A percentile compares a stretch with the other conserved stretches of the same genome.
phyloP scores from a whole-genome alignment of 441 rosid genomes.

The Aleurites moluccanus region DNA sequence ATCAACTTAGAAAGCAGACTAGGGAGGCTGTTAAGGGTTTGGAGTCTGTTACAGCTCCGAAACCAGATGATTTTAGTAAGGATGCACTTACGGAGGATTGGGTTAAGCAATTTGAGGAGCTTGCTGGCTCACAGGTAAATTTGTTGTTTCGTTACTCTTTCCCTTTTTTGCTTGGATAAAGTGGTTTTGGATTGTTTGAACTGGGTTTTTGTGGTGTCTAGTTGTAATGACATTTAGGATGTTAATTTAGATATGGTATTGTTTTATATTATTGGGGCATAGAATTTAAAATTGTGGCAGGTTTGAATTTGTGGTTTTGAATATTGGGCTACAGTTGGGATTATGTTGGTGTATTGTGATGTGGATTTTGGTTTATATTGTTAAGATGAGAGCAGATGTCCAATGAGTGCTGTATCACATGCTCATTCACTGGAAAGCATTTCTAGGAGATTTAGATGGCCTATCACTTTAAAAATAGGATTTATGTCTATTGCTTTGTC shows the following conservation, averaged over 20 bases:
- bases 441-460: constrained; percentile 5
- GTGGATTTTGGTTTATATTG: neutral
- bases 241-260: neutral
- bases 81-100: constrained; percentile 85
- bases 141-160: neutral
- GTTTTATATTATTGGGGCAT: neutral
- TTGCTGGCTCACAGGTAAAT: constrained; percentile 73
- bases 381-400: neutral
- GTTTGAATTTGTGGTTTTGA: constrained; percentile 10
- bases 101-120: constrained; percentile 95
- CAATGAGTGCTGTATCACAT: neutral
- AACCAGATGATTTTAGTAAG: constrained; percentile 47
- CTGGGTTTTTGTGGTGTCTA: neutral
- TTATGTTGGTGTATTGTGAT: neutral
- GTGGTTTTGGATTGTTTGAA: neutral
- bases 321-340: neutral
- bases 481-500: neutral
- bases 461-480: neutral
- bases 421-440: neutral
- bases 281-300: neutral
- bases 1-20: constrained; percentile 81
- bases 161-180: neutral
- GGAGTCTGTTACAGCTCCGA: constrained; percentile 53
- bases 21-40: constrained; percentile 83
- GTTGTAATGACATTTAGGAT: neutral